These are phyloP conservation scores for Ophioceras dolichostomum DNA, from an alignment of 2,329 filamentous ascomycete species.

Conservation along the genomic window DNA sequence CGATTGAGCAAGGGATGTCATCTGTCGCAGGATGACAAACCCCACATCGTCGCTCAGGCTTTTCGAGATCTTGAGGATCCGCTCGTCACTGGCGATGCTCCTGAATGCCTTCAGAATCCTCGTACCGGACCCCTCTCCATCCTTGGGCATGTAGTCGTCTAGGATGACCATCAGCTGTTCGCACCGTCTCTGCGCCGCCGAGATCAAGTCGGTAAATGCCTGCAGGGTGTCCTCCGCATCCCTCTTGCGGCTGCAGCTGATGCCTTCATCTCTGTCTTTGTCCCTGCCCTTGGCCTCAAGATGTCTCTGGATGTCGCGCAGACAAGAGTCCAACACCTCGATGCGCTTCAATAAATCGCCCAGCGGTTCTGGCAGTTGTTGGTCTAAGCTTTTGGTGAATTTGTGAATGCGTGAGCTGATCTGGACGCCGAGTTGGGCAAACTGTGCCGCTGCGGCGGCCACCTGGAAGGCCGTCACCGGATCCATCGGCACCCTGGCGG, in stretches of 20 bases:
- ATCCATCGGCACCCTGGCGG: too few relatives aligned
- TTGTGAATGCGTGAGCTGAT: background rate
- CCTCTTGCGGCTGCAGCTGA: background rate
- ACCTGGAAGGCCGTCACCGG: background rate
- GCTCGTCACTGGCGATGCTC: background rate
- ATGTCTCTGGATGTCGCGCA: background rate
- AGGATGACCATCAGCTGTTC: background rate
- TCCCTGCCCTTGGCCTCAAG: too few relatives aligned
- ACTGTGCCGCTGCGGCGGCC: background rate
- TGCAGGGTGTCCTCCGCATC: too few relatives aligned
- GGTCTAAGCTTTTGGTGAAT: background rate
- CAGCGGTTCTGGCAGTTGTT: too few relatives aligned
- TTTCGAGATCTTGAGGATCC: background rate
- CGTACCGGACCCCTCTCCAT: too few relatives aligned
- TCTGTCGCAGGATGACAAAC: background rate
- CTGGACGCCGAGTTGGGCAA: background rate
- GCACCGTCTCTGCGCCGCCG: background rate
- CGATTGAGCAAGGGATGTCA: too few relatives aligned
- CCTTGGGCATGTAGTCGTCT: background rate
- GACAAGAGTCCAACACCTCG: too few relatives aligned
- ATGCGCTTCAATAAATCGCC: background rate
- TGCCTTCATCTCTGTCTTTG: too few relatives aligned
- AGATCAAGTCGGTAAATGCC: too few relatives aligned
- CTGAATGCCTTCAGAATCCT: background rate
- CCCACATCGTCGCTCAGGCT: background rate